Evolutionary conservation across 179 eudicot species (phyloP).

Genomic region (Heliamphora pulchella): DNA sequence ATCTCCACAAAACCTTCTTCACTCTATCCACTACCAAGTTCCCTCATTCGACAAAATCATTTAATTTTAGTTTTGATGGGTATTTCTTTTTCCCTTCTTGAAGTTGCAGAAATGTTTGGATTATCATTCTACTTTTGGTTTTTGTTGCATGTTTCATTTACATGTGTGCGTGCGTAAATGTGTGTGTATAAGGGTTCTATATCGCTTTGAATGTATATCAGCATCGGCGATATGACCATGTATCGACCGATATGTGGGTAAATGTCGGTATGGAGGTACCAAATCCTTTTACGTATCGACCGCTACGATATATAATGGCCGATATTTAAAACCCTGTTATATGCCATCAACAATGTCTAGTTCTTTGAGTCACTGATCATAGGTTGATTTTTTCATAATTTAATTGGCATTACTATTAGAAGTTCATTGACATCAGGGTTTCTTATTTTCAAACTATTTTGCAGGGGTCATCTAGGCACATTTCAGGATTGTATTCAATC

Average conservation of each 20-base stretch:
- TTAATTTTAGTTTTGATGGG: background rate
- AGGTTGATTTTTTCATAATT: background rate
- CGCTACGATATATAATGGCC: too few relatives aligned
- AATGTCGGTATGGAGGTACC: too few relatives aligned
- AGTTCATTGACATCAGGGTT: background rate
- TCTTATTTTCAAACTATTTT: background rate
- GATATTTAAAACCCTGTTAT: background rate
- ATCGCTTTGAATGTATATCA: too few relatives aligned
- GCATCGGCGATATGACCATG: too few relatives aligned
- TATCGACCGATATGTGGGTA: too few relatives aligned
- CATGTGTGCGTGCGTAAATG: too few relatives aligned
- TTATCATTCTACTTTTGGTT: background rate
- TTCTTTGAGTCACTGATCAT: conserved; percentile 1
- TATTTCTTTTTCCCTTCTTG: background rate
- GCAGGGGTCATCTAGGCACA: background rate
- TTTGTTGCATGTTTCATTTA: background rate
- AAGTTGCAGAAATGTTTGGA: background rate
- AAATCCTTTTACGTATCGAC: too few relatives aligned
- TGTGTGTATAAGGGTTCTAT: too few relatives aligned
- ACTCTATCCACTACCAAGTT: background rate
- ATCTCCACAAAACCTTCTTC: background rate
- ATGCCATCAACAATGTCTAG: background rate
- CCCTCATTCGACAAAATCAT: background rate
- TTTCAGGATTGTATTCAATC: background rate
- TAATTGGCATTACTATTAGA: background rate